phyloP scores from a whole-genome alignment of 2,329 filamentous ascomycete species.

The Arthroderma uncinatum region DNA sequence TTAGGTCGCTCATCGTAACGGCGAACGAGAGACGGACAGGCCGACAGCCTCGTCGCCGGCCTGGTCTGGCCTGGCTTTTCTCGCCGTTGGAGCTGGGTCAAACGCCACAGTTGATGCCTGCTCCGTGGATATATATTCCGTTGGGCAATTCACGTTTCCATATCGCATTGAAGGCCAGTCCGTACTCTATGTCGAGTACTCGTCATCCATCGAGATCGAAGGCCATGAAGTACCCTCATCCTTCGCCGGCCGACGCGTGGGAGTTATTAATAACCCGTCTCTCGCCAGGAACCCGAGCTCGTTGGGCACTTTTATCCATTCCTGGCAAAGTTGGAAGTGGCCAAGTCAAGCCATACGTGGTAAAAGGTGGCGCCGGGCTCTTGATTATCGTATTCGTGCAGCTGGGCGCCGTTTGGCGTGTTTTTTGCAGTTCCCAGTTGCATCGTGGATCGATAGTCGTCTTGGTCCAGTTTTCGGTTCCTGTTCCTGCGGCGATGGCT shows the following conservation, averaged over 20 bases:
- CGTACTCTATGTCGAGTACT: too few relatives aligned
- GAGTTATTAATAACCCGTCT: neutral
- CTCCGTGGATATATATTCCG: too few relatives aligned
- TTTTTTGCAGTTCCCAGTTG: neutral
- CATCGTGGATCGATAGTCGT: neutral
- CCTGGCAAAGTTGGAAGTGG: neutral
- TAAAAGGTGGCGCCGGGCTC: neutral
- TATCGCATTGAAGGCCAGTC: too few relatives aligned
- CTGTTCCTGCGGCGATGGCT: constrained; percentile 1
- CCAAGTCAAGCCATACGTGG: neutral
- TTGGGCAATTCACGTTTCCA: too few relatives aligned
- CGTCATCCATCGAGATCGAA: neutral
- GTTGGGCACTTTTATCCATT: neutral
- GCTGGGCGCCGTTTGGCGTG: neutral
- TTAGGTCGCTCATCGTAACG: neutral
- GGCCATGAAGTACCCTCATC: too few relatives aligned
- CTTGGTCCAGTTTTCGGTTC: neutral
- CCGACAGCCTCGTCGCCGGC: neutral
- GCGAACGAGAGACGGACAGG: neutral
- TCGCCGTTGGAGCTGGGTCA: neutral
- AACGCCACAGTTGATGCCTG: too few relatives aligned
- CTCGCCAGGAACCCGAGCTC: neutral
- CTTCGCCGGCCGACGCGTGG: neutral
- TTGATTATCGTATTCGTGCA: neutral
- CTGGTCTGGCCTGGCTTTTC: neutral